Base-by-base conservation (phyloP, 2,329 filamentous ascomycete species). In the Alternaria atra region DNA sequence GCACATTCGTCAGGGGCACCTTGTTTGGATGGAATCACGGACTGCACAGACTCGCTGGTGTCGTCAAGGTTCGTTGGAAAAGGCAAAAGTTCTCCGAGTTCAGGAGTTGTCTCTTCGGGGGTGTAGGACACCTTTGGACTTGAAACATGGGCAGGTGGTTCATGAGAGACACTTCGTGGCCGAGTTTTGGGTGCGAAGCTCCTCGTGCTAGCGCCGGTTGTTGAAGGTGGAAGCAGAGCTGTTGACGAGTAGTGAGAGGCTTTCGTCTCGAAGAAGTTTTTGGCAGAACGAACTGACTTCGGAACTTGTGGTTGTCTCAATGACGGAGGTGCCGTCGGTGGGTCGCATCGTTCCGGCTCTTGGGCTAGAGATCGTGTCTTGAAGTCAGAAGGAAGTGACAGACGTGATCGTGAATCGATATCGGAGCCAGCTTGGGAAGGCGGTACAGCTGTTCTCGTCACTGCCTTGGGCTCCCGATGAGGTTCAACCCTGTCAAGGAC, bases 221-320 rank as follows among this genome's bases (percentile, higher is more conserved):
- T 27, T 48, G 55, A 12, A 66, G 66, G 61, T 29, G 66, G 67
- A 30, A 63, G 44, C 58, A 44, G 58, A 58, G 60, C 48, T 55
- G 29, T 30, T 50, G 61, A 58, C 63, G 35, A 29, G 48, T 47
- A 39, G 47, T 71, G 63, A 5, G 64, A 64, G 17, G 65, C 63
- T 64, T 70, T 76, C 32, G 47, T 69, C 42, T 77, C 74, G 55
- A 75, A 77, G 54, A 75, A 72, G 7, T 64, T 61, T 47, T 68
- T 77, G 46, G 63, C 55, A 54, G 66, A 71, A 52, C 67, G 61
- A 20, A 78, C 72, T n/a, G 73, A 73, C 20, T 63, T 39, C 7
- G 59, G 37, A n/a, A 50, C 13, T 30, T 68, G 73, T 37, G 53
- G 53, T 35, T 63, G 62, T 58, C 56, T 52, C 50, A 50, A 43